Evolutionary conservation across 768 basidiomycete species (phyloP).

Genomic region (Amanita exitialis): DNA sequence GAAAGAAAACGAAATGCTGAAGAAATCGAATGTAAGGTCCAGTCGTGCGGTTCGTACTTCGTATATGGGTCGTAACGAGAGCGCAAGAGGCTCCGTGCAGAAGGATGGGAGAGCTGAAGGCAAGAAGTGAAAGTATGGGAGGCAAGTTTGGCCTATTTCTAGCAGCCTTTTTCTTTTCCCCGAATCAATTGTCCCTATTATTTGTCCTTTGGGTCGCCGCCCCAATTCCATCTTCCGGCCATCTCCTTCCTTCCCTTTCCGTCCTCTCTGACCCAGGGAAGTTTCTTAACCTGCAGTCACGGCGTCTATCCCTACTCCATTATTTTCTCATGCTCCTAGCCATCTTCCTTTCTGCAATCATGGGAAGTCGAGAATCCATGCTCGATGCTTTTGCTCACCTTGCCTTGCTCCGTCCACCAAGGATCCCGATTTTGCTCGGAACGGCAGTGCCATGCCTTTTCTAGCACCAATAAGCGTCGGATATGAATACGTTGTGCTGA

Average conservation of each 20-base stretch:
- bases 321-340: not conserved
- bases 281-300: not conserved
- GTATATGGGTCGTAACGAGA: constrained; percentile 12
- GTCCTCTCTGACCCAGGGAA: not conserved
- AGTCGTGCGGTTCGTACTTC: constrained; percentile 19
- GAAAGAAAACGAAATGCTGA: constrained; percentile 20
- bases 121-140: constrained; percentile 3
- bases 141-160: constrained; percentile 9
- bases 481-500: not conserved
- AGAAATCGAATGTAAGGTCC: constrained; percentile 7
- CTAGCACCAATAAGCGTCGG: not conserved
- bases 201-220: constrained; percentile 3
- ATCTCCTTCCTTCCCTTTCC: constrained; percentile 9
- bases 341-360: not conserved
- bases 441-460: not conserved
- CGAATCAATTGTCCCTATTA: constrained; percentile 6
- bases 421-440: not conserved
- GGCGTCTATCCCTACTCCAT: not conserved
- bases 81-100: constrained; percentile 1
- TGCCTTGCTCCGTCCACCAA: not conserved
- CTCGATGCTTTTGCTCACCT: not conserved
- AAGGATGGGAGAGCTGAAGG: not conserved
- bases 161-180: constrained; percentile 11
- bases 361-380: not conserved
- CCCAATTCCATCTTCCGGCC: constrained; percentile 2